Conservation (phyloP, 306 rosid genomes). For the Chamaecrista fasciculata region DNA sequence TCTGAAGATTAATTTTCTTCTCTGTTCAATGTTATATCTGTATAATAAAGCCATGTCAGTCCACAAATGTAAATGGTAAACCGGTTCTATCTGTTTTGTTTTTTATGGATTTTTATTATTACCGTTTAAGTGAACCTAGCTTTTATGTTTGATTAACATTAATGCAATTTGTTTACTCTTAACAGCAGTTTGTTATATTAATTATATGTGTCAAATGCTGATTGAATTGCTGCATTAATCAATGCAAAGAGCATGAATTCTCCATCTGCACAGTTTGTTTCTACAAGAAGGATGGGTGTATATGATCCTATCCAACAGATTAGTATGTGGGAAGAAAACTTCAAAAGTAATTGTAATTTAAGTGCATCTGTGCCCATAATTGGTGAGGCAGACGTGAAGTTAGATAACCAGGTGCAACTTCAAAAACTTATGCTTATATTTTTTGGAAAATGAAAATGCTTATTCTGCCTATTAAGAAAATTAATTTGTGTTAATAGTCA, state of each 20-base stretch:
- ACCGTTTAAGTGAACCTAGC: background rate
- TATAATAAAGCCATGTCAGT: background rate
- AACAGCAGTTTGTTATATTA: background rate
- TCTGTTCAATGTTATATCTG: background rate
- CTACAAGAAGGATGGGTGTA: constrained; percentile 60
- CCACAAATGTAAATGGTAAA: background rate
- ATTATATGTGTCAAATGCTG: constrained; percentile 17
- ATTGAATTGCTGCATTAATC: constrained; percentile 26
- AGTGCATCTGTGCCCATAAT: constrained; percentile 48
- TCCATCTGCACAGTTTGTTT: constrained; percentile 60
- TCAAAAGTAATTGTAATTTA: constrained; percentile 46
- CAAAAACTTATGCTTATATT: constrained; percentile 21
- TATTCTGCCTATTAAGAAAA: constrained; percentile 16
- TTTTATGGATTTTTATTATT: background rate
- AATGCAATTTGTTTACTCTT: background rate
- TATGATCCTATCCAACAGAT: constrained; percentile 85
- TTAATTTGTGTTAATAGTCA: constrained; percentile 25
- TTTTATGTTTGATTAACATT: constrained; percentile 11
- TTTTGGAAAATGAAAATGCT: constrained; percentile 17
- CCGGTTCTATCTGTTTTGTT: background rate
- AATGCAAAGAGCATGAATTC: constrained; percentile 64
- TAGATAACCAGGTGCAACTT: constrained; percentile 55
- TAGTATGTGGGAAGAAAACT: constrained; percentile 83
- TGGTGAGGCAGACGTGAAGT: constrained; percentile 47
- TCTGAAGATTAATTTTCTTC: background rate